Conservation (phyloP, 208 protist species). For the Acanthamoeba healyi region DNA sequence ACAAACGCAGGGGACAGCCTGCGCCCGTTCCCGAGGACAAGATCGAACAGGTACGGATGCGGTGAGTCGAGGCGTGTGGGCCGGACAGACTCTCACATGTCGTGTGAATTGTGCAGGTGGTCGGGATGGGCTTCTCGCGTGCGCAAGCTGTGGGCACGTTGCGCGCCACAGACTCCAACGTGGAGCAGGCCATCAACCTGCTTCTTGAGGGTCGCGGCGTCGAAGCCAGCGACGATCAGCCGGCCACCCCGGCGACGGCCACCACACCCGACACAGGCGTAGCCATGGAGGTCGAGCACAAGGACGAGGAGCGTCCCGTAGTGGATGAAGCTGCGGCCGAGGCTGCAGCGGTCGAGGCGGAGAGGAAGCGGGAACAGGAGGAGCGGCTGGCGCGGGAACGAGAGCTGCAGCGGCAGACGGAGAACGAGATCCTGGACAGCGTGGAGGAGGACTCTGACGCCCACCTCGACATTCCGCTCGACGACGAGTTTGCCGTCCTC, state of each 20-base stretch:
- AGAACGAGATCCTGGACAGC: slow-evolving; percentile 47
- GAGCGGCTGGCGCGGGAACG: slow-evolving; percentile 7
- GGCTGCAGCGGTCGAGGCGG: neutral
- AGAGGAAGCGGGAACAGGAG: slow-evolving; percentile 3
- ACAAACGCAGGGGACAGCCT: neutral
- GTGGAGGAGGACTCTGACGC: slow-evolving; percentile 66
- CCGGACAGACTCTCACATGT: neutral
- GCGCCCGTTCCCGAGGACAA: neutral
- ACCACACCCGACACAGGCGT: neutral
- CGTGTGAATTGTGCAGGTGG: neutral
- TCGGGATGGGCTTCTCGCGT: slow-evolving; percentile 31
- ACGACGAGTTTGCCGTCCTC: slow-evolving; percentile 35
- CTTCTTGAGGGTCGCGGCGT: slow-evolving; percentile 47
- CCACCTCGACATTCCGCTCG: slow-evolving; percentile 22
- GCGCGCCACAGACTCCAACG: neutral
- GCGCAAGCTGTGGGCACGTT: slow-evolving; percentile 48
- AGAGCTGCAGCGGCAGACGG: slow-evolving; percentile 8
- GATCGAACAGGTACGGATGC: slow-evolving; percentile 3
- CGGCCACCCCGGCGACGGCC: neutral
- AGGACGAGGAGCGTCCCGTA: neutral
- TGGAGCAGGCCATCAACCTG: slow-evolving; percentile 53
- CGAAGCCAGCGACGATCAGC: neutral
- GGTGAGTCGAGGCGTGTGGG: neutral
- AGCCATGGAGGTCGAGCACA: neutral
- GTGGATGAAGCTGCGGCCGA: neutral